Base-by-base conservation (phyloP, 768 basidiomycete species). In the Sistotremastrum suecicum region DNA sequence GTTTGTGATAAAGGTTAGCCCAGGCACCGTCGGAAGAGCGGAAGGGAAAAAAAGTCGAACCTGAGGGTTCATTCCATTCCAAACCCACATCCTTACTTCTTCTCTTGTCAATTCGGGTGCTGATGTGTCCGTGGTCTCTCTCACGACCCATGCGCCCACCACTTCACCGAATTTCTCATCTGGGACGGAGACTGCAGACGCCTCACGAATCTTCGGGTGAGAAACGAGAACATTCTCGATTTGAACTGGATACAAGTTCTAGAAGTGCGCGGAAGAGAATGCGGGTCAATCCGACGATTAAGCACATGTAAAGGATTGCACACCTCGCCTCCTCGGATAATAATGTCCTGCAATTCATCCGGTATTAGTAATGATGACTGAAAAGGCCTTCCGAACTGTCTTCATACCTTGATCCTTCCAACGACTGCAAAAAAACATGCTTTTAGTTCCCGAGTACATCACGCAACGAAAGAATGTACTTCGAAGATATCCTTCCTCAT, bases 311-410 rank as follows among this genome's bases (percentile, higher is more conserved):
- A 30, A 41, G 1, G 1, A 5, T 3, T 11, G 40, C 63, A 7
- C 49, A 80, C 82, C 70, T 89, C 86, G 50, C 86, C 86, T 11
- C 84, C 86, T 12, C 86, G 79, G 51, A 89, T 88, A 53, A 89
- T 86, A 44, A 88, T 75, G 58, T 89, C 86, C 76, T 82, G 45
- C 34, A 10, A 44, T 35, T 41, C 48, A 34, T 12, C 39, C 10
- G 32, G 28, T 31, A 42, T 29, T 43, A 5, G 34, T 10, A 34
- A 3, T 37, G 7, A 42, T 41, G 30, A 34, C 45, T 45, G 1
- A 39, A 46, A 32, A 30, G 29, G 8, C 41, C 30, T 12, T 34
- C 37, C 38, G 37, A 11, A 29, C 29, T 20, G 3, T 29, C 31
- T 20, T 50, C 59, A n/a, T 51, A 78, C 80, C 72, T 88, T 88